Base-by-base conservation (phyloP, 2,329 filamentous ascomycete genomes). In the Sclerotinia sclerotiorum region DNA sequence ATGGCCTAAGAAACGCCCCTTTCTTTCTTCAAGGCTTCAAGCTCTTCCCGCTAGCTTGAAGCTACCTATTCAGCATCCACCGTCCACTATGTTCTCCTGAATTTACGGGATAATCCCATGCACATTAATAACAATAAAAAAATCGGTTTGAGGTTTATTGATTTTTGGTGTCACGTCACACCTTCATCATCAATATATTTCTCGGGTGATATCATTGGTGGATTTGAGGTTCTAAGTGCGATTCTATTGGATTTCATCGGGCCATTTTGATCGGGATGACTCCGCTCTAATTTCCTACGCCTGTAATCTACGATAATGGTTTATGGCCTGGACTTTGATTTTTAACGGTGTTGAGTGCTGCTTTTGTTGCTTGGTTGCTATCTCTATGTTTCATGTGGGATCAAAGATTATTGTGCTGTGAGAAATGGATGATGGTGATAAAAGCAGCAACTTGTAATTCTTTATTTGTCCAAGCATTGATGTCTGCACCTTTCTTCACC, bases 101-200 rank as follows among this genome's bases (percentile, higher is more conserved):
- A 46, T 32, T 27, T 60, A 8, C 27, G 15, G 27, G 5, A 27
- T 19, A 17, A 39, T 24, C 56, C 44, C 21, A 58, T 58, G n/a
- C 39, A 29, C 11, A 44, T 19, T 3, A 21, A 13, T 3, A 21
- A 13, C 24, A 46, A 60, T 21, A 60, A 35, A 17, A 42, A 8
- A 19, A 19, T 11, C 21, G 13, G 56, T 61, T 61, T 61, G 58
- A 61, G 11, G 15, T 61, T 49, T 61, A 61, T 61, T 61, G 44
- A 5, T 35, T 49, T 19, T 61, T 29, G 27, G 35, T 58, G n/a
- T 58, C 21, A n/a, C 19, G 51, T 54, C 27, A 49, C 44, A 35
- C 27, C 44, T 61, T 32, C 57, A 48, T 61, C 42, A 35, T 61
- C 57, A 48, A 61, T 49, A 35, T 61, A 35, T 35, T 2, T 17